Percentiles rank a stretch among this genome's conserved stretches.
Conservation (phyloP, 2,329 filamentous ascomycete species). For the Geosmithia putterillii region DNA sequence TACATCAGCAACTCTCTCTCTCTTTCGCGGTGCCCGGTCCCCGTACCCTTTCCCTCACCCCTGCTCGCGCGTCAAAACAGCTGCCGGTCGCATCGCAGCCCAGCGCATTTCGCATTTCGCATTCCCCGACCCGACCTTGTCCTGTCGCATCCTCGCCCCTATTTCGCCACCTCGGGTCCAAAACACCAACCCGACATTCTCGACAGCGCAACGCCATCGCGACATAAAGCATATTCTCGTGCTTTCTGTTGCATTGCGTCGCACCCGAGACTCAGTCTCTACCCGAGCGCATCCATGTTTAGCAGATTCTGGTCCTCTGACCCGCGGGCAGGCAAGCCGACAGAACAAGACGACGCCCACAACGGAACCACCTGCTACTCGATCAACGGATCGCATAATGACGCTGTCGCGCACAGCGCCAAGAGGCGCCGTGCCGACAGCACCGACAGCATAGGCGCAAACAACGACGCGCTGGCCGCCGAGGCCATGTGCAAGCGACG, state of each 20-base stretch:
- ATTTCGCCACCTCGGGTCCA: not conserved
- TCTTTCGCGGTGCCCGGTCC: not conserved
- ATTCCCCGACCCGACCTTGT: not conserved
- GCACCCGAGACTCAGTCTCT: not conserved
- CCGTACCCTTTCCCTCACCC: not conserved
- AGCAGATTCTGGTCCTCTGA: constrained; percentile 45
- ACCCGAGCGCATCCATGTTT: constrained; percentile 37
- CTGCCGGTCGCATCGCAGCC: constrained; percentile 1
- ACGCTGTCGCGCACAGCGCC: constrained; percentile 14
- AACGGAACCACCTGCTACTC: constrained; percentile 11
- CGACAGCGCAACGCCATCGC: not conserved
- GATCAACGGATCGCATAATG: constrained; percentile 4
- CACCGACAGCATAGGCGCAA: no score
- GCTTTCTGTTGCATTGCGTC: constrained; percentile 1
- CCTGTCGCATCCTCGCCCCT: not conserved
- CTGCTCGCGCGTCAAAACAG: not conserved
- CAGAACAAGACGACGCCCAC: constrained; percentile 10
- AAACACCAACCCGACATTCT: not conserved
- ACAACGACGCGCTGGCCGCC: constrained; percentile 9
- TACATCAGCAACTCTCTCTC: constrained; percentile 1
- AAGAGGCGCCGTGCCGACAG: constrained; percentile 27
- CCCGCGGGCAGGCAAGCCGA: constrained; percentile 38
- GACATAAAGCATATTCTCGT: not conserved
- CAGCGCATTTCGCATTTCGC: not conserved
- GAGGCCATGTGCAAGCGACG: constrained; percentile 27